A percentile compares a stretch with the other conserved stretches of the same genome.
phyloP scores from a whole-genome alignment of 1,284 basidiomycete species.

The Porodaedalea pini region DNA sequence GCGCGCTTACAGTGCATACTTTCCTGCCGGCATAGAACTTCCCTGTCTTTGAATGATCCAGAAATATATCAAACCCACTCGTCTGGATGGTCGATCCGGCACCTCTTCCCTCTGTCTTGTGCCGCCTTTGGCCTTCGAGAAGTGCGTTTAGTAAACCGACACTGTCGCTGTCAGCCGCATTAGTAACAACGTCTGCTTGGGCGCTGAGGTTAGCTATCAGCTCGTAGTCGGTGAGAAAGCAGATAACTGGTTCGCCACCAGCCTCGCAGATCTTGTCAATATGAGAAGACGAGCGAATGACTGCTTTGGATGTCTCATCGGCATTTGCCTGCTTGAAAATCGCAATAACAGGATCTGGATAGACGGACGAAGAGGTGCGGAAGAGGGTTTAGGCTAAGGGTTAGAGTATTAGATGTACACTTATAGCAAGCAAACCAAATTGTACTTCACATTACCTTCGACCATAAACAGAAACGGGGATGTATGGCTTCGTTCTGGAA shows the following conservation, averaged over 20 bases:
- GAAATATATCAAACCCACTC: conserved; percentile 23
- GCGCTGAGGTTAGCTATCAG: conserved; percentile 2
- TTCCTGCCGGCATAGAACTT: conserved; percentile 17
- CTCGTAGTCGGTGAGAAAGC: neutral
- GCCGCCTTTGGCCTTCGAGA: conserved; percentile 18
- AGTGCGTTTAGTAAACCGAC: conserved; percentile 22
- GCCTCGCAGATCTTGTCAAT: neutral
- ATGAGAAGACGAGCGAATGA: neutral
- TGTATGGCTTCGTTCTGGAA: too few relatives aligned
- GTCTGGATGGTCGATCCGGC: conserved; percentile 24
- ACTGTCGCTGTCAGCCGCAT: conserved; percentile 24
- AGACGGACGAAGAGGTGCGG: too few relatives aligned
- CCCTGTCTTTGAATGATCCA: conserved; percentile 19
- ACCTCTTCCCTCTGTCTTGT: conserved; percentile 3
- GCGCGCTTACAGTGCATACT: conserved; percentile 23
- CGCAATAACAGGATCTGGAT: too few relatives aligned
- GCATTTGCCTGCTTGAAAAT: too few relatives aligned
- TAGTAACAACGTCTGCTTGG: conserved; percentile 24
- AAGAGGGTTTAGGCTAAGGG: too few relatives aligned
- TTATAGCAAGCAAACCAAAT: too few relatives aligned
- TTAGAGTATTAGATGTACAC: too few relatives aligned
- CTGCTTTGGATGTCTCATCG: neutral
- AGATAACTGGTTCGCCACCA: conserved; percentile 1
- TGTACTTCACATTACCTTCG: too few relatives aligned
- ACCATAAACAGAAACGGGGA: too few relatives aligned